phyloP scores from a whole-genome alignment of 768 basidiomycete genomes.

The Mycena venus region DNA sequence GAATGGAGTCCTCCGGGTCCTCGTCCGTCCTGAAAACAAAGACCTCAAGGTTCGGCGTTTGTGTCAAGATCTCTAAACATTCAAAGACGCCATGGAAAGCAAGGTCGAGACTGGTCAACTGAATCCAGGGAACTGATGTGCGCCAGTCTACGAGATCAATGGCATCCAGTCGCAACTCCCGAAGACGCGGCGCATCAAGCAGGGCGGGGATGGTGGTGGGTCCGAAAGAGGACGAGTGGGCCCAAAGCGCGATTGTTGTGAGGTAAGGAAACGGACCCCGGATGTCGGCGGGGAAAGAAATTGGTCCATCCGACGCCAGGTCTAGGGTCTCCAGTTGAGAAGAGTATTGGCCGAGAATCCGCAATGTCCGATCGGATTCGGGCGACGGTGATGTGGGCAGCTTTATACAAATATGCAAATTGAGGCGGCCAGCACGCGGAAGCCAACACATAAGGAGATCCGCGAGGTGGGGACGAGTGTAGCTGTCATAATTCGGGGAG shows the following conservation, averaged over 20 bases:
- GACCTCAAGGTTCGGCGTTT: neutral
- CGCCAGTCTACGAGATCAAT: neutral
- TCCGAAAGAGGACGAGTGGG: neutral
- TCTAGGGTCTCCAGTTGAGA: neutral
- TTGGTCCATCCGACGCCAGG: neutral
- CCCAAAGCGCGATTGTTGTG: neutral
- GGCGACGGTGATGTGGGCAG: neutral
- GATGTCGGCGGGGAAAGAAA: constrained; percentile 1
- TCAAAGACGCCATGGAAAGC: neutral
- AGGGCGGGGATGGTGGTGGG: neutral
- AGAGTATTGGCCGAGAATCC: neutral
- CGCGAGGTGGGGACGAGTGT: neutral
- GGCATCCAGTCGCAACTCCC: neutral
- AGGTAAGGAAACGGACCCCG: neutral
- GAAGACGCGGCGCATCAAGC: neutral
- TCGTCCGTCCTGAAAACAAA: neutral
- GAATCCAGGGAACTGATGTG: neutral
- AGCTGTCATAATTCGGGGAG: neutral
- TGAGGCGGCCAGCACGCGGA: neutral
- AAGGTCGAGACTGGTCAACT: neutral
- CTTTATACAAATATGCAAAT: neutral
- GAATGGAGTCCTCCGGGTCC: no score
- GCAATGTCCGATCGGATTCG: neutral
- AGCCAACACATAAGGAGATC: neutral
- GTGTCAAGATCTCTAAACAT: neutral